Conservation (phyloP, 139 green algal genomes). For the Picochlorum sp. region DNA sequence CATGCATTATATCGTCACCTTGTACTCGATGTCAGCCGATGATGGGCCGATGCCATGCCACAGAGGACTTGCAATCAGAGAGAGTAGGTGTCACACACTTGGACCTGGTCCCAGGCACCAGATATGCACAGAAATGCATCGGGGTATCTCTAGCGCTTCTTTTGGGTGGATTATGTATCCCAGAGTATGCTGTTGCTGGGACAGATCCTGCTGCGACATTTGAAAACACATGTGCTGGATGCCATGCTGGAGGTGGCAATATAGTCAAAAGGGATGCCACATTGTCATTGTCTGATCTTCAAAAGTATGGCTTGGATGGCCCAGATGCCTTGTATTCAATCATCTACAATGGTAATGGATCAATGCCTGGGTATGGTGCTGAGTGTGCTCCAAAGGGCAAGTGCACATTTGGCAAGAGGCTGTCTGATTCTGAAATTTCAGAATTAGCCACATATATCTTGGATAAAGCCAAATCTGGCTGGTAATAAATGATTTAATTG, state of each 20-base stretch:
- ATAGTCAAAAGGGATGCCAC: conserved; percentile 50
- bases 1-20: too few species aligned
- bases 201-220: neutral
- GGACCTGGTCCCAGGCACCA: too few species aligned
- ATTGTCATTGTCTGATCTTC: conserved; percentile 42
- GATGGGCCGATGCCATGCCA: too few species aligned
- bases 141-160: too few species aligned
- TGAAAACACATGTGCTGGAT: conserved; percentile 38
- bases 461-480: conserved; percentile 40
- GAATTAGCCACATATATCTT: conserved; percentile 53
- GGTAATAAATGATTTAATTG: conserved; percentile 13
- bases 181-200: too few species aligned
- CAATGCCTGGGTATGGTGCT: conserved; percentile 73
- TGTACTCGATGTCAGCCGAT: too few species aligned
- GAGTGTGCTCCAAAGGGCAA: conserved; percentile 61
- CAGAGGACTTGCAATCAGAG: too few species aligned
- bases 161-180: too few species aligned
- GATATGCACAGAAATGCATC: too few species aligned
- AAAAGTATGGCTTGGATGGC: conserved; percentile 33
- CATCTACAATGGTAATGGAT: conserved; percentile 60
- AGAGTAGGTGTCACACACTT: too few species aligned
- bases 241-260: conserved; percentile 67
- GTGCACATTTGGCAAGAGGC: conserved; percentile 66
- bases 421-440: conserved; percentile 56
- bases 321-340: conserved; percentile 50